These are phyloP conservation scores for Amanita phalloides DNA, from an alignment of 768 basidiomycete species.

Conservation along the genomic window DNA sequence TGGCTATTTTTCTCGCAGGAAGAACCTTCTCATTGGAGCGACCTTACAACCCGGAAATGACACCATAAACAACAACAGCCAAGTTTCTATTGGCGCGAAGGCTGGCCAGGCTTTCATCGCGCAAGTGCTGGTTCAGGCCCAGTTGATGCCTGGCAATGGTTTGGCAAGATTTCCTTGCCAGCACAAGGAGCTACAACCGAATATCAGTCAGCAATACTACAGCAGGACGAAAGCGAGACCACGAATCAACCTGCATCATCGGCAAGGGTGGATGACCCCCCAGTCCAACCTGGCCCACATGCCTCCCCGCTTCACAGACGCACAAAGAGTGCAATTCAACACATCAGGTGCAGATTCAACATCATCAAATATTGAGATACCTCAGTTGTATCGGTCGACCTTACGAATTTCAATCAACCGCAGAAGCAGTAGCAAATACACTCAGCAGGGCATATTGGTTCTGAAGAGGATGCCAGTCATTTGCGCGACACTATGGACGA, in stretches of 20 bases:
- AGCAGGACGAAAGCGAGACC: background rate
- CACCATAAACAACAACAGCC: background rate
- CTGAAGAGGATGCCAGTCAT: background rate
- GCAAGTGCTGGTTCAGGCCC: slow-evolving; percentile 30
- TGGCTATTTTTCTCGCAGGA: slow-evolving; percentile 62
- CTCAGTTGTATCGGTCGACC: background rate
- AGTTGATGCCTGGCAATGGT: slow-evolving; percentile 24
- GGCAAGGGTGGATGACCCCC: background rate
- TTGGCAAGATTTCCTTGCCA: slow-evolving; percentile 17
- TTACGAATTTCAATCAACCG: background rate
- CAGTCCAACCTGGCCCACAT: background rate
- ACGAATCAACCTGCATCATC: background rate
- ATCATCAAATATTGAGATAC: background rate
- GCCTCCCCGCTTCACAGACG: background rate
- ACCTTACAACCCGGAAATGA: background rate
- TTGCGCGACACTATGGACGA: background rate
- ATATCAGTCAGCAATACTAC: background rate
- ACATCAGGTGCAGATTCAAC: background rate
- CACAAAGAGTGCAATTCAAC: background rate
- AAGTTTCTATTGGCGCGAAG: slow-evolving; percentile 7
- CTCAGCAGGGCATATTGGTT: background rate
- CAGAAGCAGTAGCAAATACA: background rate
- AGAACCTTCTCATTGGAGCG: slow-evolving; percentile 39
- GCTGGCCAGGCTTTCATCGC: slow-evolving; percentile 21
- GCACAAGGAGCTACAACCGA: background rate